Conservation (phyloP, 1,284 basidiomycete species). For the Cutaneotrichosporon sp. region DNA sequence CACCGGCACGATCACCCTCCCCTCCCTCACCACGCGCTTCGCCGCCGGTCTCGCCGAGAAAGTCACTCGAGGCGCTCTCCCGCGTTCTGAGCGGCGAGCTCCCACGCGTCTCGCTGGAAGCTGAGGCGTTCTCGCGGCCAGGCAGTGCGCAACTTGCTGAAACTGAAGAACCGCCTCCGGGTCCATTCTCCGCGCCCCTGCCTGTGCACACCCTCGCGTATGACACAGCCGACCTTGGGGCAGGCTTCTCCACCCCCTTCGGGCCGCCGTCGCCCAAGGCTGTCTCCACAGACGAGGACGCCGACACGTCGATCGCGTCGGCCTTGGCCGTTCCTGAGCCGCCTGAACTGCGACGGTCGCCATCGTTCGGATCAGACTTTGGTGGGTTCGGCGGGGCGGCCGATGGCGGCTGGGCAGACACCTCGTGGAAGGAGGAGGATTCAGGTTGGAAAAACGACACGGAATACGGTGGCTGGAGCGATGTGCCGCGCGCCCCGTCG, state of each 20-base stretch:
- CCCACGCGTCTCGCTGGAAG: conserved; percentile 3
- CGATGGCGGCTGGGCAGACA: conserved; percentile 9
- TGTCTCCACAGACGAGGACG: background rate
- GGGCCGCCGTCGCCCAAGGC: background rate
- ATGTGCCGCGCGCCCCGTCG: conserved; percentile 3
- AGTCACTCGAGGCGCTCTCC: background rate
- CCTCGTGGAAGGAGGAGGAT: background rate
- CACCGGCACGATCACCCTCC: background rate
- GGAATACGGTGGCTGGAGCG: conserved; percentile 27
- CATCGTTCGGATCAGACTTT: conserved; percentile 7
- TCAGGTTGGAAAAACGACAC: background rate
- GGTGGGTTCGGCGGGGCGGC: conserved; percentile 10
- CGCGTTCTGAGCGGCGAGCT: background rate
- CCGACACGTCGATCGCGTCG: background rate
- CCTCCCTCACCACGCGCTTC: no score
- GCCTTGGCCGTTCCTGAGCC: background rate
- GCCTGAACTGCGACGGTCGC: background rate
- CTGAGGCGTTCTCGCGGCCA: background rate
- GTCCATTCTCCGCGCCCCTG: background rate
- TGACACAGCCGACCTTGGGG: background rate
- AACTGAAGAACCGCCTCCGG: background rate
- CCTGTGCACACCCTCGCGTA: background rate
- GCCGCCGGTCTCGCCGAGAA: conserved; percentile 2
- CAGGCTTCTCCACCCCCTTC: background rate
- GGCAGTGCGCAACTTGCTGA: background rate